Conservation (phyloP, 768 basidiomycete species). For the Paxillus involutus region DNA sequence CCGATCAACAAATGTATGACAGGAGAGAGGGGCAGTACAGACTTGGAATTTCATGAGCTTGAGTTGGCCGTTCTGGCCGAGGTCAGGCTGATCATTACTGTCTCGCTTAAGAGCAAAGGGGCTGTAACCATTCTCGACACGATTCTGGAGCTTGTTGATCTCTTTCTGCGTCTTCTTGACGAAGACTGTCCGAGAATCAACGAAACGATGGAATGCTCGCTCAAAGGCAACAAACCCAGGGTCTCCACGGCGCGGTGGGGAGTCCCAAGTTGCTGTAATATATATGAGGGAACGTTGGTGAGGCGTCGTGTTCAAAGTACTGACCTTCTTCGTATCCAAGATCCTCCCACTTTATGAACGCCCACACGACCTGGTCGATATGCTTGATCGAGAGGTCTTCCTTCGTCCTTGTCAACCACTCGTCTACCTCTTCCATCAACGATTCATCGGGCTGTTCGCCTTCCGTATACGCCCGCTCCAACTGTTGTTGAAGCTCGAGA, state of each 20-base stretch:
- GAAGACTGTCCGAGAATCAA: conserved; percentile 58
- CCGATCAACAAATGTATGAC: conserved; percentile 5
- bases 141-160: conserved; percentile 46
- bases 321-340: conserved; percentile 90
- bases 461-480: conserved; percentile 43
- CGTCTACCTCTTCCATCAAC: conserved; percentile 57
- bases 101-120: conserved; percentile 42
- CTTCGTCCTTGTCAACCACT: conserved; percentile 48
- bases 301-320: conserved; percentile 15
- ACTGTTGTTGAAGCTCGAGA: conserved; percentile 23
- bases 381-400: conserved; percentile 43
- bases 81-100: conserved; percentile 50
- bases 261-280: conserved; percentile 84
- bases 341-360: conserved; percentile 91
- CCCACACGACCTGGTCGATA: conserved; percentile 69
- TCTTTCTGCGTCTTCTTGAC: conserved; percentile 50
- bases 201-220: conserved; percentile 63
- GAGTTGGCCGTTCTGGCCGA: conserved; percentile 64
- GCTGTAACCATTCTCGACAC: conserved; percentile 57
- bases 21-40: conserved; percentile 17
- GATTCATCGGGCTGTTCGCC: conserved; percentile 64
- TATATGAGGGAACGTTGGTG: conserved; percentile 5
- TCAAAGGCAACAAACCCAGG: conserved; percentile 62
- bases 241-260: conserved; percentile 67
- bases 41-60: conserved; percentile 90